Evolutionary conservation across 768 basidiomycete genomes (phyloP).

Genomic region (Kwoniella mangroviensis): DNA sequence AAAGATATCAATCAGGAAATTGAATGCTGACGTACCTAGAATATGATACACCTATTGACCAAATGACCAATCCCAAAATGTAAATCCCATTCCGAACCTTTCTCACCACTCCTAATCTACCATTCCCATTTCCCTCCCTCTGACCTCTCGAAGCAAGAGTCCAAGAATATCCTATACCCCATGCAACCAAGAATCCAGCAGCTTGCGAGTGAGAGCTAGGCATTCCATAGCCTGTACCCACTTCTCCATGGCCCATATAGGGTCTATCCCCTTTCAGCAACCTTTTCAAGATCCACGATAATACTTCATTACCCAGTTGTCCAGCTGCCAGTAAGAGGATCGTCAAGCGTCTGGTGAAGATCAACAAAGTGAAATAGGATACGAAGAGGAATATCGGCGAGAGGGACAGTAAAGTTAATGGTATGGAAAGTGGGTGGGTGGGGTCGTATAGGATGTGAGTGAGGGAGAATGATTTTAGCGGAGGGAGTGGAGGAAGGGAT

Average conservation of each 20-base stretch:
- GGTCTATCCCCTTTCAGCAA: constrained; percentile 46
- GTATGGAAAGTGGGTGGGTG: constrained; percentile 48
- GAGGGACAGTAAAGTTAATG: constrained; percentile 51
- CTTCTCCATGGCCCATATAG: constrained; percentile 37
- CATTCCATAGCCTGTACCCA: constrained; percentile 56
- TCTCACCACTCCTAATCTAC: constrained; percentile 9
- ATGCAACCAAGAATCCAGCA: constrained; percentile 44
- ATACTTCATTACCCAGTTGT: constrained; percentile 47
- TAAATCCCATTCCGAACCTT: constrained; percentile 16
- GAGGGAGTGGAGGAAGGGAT: constrained; percentile 23
- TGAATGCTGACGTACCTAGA: constrained; percentile 37
- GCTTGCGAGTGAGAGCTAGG: constrained; percentile 56
- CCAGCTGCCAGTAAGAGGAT: constrained; percentile 46
- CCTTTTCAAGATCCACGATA: constrained; percentile 48
- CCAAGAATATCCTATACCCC: constrained; percentile 43
- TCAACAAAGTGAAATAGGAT: constrained; percentile 50
- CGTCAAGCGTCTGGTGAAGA: constrained; percentile 51
- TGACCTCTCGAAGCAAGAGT: constrained; percentile 14
- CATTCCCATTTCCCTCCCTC: neutral
- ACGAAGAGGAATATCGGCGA: constrained; percentile 57
- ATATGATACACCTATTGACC: constrained; percentile 52
- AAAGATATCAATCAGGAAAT: neutral
- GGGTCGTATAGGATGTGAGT: constrained; percentile 53
- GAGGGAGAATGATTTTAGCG: constrained; percentile 47
- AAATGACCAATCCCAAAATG: constrained; percentile 40